Evolutionary conservation across 2,329 filamentous ascomycete species (phyloP).

Genomic region (Talaromyces sp.): DNA sequence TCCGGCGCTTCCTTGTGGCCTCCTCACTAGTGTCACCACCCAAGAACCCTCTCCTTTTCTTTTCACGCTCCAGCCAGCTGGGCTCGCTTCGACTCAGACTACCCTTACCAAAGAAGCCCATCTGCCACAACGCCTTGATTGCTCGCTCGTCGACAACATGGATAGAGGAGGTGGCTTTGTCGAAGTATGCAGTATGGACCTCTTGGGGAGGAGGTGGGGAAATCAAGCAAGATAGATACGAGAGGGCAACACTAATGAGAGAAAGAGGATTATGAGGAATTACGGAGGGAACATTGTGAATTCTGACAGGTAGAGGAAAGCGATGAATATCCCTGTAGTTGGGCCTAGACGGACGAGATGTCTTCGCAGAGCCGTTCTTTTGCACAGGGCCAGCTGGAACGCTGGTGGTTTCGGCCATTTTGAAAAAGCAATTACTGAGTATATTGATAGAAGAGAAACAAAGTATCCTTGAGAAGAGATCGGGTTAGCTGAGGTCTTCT

Average conservation of each 20-base stretch:
- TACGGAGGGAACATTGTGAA: conserved; percentile 82
- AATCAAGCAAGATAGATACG: conserved; percentile 74
- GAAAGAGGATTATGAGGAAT: conserved; percentile 93
- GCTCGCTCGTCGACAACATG: conserved; percentile 77
- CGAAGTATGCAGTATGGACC: conserved; percentile 76
- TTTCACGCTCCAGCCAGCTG: conserved; percentile 84
- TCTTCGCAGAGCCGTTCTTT: conserved; percentile 24
- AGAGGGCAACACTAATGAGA: conserved; percentile 75
- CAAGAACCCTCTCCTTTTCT: conserved; percentile 67
- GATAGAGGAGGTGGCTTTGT: conserved; percentile 77
- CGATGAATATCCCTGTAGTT: conserved; percentile 78
- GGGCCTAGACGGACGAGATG: conserved; percentile 39
- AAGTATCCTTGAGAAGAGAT: conserved; percentile 15
- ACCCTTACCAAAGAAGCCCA: conserved; percentile 96
- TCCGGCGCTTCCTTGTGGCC: conserved; percentile 72
- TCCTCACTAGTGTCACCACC: conserved; percentile 77
- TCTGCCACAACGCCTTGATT: conserved; percentile 85
- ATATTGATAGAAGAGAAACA: conserved; percentile 7
- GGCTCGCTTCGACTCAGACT: conserved; percentile 92
- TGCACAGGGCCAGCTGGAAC: conserved; percentile 22
- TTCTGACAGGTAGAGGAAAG: conserved; percentile 76
- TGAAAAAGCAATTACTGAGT: conserved; percentile 30
- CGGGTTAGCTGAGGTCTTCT: conserved; percentile 27
- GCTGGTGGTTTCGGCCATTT: conserved; percentile 30
- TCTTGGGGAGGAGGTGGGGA: conserved; percentile 59